phyloP scores from a whole-genome alignment of 2,329 filamentous ascomycete species.

The Leptographium radiaticola region DNA sequence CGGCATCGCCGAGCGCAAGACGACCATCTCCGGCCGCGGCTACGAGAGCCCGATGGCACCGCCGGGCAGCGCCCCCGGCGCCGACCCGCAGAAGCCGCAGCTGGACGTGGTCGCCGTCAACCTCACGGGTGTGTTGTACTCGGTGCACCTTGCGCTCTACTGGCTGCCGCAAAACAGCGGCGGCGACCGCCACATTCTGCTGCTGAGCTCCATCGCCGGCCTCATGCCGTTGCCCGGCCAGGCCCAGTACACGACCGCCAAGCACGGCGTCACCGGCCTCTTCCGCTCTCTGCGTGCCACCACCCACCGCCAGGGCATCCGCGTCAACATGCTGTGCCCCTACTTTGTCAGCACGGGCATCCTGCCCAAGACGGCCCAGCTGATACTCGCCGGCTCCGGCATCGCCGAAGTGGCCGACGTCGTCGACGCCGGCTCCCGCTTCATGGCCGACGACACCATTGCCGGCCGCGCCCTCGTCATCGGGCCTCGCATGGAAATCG shows the following conservation, averaged over 20 bases:
- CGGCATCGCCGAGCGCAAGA: slow-evolving; percentile 35
- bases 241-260: slow-evolving; percentile 43
- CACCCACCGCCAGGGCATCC: slow-evolving; percentile 33
- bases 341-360: slow-evolving; percentile 52
- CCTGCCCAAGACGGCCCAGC: slow-evolving; percentile 29
- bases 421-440: slow-evolving; percentile 46
- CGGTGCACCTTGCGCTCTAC: slow-evolving; percentile 48
- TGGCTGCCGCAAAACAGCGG: slow-evolving; percentile 36
- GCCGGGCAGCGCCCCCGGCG: slow-evolving; percentile 14
- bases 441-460: slow-evolving; percentile 44
- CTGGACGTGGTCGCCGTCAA: slow-evolving; percentile 48
- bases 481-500: slow-evolving; percentile 38
- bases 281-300: slow-evolving; percentile 44
- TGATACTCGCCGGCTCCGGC: slow-evolving; percentile 42
- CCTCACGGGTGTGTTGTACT: slow-evolving; percentile 49
- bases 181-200: slow-evolving; percentile 44
- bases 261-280: slow-evolving; percentile 52
- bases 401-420: slow-evolving; percentile 43
- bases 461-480: slow-evolving; percentile 43
- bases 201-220: slow-evolving; percentile 50
- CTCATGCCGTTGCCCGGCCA: slow-evolving; percentile 27
- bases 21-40: slow-evolving; percentile 13
- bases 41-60: slow-evolving; percentile 30
- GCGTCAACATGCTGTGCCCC: slow-evolving; percentile 52
- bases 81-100: slow-evolving; percentile 29